Evolutionary conservation across 495 filamentous ascomycete species (phyloP), one percentile per base, ranked within the genome.

Genomic region (Cladorrhinum samala): DNA sequence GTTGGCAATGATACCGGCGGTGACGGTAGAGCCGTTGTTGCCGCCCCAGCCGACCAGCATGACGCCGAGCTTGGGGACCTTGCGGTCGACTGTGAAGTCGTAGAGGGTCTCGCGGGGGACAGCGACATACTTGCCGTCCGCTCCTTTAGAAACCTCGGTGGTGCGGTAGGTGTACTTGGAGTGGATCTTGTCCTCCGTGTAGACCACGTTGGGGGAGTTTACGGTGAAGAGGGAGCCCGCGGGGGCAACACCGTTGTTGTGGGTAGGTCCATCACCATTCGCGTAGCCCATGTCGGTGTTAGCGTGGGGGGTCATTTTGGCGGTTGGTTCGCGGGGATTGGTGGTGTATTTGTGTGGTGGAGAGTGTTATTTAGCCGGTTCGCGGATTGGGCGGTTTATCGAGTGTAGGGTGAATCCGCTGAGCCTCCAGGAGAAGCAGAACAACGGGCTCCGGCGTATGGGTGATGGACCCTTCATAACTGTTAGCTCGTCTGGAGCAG

Each of bases 11-110:
- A 98, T 95, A 70, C 93, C 94, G 56, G 93, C 93, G 48, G 94
- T 97, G 53, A 97, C 89, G 57, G 93, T 98, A 57, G 89, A 86
- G 63, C 93, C 93, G 68, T 98, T 97, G 84, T 98, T 98, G 63
- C 93, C 93, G 73, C 93, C 93, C 88, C 84, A 93, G 55, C 93
- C 93, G 56, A 97, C 94, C 65, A 98, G 82, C 93, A 98, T 96
- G 77, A 95, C 78, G 64, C 93, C 93, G 54, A 89, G 79, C 80
- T 95, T 96, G 70, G 88, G 88, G 38, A 96, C 81, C 70, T 89
- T 88, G 66, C 90, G 89, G 66, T 95, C 87, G 65, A 93, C 87
- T 81, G 95, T 95, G 88, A 98, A 97, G 77, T 96, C 83, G 71
- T 97, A 97, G 59, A 84, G 73, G 53, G 85, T 90, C 72, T 95